Conservation (phyloP, 2,329 filamentous ascomycete species). For the Knoxdaviesia proteae region DNA sequence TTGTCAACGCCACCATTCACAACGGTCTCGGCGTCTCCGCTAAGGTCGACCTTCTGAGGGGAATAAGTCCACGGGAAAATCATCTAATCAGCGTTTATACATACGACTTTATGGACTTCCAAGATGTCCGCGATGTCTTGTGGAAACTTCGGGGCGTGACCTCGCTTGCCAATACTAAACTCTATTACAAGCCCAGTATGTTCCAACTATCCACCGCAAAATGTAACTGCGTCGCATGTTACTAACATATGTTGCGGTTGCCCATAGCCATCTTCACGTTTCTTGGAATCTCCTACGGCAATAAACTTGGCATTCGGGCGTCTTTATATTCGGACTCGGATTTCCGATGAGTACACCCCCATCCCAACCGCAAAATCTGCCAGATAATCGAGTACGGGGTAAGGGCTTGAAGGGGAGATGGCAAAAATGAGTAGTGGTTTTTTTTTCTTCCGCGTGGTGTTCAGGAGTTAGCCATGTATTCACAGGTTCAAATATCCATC, state of each 20-base stretch:
- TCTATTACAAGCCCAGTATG: conserved; percentile 63
- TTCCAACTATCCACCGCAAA: conserved; percentile 7
- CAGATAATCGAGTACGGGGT: too few species aligned
- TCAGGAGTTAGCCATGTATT: too few species aligned
- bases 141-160: conserved; percentile 38
- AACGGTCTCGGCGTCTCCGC: conserved; percentile 51
- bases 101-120: conserved; percentile 44
- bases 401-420: too few species aligned
- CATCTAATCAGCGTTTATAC: conserved; percentile 64
- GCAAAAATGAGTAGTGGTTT: too few species aligned
- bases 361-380: too few species aligned
- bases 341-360: too few species aligned
- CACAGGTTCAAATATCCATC: too few species aligned
- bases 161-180: conserved; percentile 29
- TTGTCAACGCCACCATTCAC: conserved; percentile 45
- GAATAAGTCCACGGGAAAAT: conserved; percentile 18
- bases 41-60: conserved; percentile 42
- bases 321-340: conserved; percentile 22
- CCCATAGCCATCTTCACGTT: conserved; percentile 44
- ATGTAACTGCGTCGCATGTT: neutral
- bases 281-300: conserved; percentile 37
- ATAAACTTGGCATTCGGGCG: conserved; percentile 40
- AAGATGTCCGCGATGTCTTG: conserved; percentile 50
- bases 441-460: too few species aligned
- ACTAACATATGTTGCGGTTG: conserved; percentile 2